These are phyloP conservation scores for Persicaria maculosa DNA, from an alignment of 148 eudicot genomes.

Conservation along the genomic window DNA sequence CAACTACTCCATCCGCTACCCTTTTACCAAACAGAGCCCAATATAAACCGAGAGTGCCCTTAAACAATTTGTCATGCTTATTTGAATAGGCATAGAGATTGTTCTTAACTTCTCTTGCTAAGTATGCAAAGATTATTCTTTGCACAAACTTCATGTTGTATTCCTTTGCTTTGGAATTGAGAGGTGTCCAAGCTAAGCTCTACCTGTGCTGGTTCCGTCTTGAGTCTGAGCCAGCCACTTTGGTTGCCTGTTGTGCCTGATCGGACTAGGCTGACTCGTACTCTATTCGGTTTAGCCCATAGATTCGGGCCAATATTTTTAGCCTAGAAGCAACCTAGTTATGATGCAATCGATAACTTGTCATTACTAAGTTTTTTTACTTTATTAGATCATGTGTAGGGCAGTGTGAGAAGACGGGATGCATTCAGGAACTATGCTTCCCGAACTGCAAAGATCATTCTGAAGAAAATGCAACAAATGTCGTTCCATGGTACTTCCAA, in stretches of 20 bases:
- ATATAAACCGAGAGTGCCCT: too few species aligned
- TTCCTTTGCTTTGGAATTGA: neutral
- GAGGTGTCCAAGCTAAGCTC: too few species aligned
- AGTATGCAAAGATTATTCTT: neutral
- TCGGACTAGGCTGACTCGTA: too few species aligned
- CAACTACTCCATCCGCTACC: too few species aligned
- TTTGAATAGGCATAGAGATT: neutral
- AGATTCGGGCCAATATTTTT: too few species aligned
- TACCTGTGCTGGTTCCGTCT: too few species aligned
- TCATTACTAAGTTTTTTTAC: neutral
- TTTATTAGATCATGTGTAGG: conserved; percentile 38
- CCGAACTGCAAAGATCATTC: conserved; percentile 48
- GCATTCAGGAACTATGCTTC: conserved; percentile 43
- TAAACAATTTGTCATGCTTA: neutral
- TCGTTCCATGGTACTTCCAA: conserved; percentile 40
- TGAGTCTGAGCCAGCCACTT: too few species aligned
- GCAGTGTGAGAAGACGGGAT: conserved; percentile 58
- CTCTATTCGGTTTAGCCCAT: too few species aligned
- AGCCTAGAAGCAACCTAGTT: too few species aligned
- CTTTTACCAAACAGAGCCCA: too few species aligned
- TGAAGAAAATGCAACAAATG: conserved; percentile 20
- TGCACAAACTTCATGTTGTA: neutral
- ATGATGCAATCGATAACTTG: too few species aligned
- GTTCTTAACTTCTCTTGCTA: neutral
- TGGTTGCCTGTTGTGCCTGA: too few species aligned